phyloP scores from a whole-genome alignment of 2,329 filamentous ascomycete genomes.

The Alternaria brassicae region DNA sequence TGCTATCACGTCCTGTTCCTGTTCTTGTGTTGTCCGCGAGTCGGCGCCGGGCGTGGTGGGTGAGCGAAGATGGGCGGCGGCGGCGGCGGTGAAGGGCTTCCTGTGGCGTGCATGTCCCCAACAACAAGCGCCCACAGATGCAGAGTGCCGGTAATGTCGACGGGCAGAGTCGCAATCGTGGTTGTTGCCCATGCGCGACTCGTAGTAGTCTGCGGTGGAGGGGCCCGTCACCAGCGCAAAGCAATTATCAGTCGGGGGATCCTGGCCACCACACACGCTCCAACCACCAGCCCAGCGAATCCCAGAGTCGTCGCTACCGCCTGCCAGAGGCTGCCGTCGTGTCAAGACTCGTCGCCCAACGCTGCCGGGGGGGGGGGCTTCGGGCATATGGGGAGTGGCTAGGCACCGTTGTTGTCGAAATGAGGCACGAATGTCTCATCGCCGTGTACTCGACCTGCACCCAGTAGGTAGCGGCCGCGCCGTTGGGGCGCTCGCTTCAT shows the following conservation, averaged over 20 bases:
- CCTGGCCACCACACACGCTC: constrained; percentile 24
- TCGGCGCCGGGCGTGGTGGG: constrained; percentile 1
- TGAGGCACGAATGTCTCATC: constrained; percentile 12
- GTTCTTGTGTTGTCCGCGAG: constrained; percentile 1
- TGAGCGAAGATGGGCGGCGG: constrained; percentile 14
- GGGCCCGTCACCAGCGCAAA: constrained; percentile 34
- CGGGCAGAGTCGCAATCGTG: constrained; percentile 18
- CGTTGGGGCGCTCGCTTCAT: constrained; percentile 6
- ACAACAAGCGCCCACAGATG: constrained; percentile 10
- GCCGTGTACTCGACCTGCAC: constrained; percentile 4
- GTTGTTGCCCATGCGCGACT: constrained; percentile 32
- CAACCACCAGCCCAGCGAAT: constrained; percentile 24
- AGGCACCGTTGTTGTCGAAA: constrained; percentile 16
- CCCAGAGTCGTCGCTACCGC: constrained; percentile 14
- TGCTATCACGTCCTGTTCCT: neutral
- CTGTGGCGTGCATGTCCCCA: constrained; percentile 34
- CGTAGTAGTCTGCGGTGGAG: constrained; percentile 27
- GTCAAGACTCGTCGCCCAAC: constrained; percentile 9
- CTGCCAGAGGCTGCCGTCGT: constrained; percentile 7
- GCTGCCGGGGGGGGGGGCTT: constrained; percentile 10
- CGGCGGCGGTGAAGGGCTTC: constrained; percentile 22
- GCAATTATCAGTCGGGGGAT: constrained; percentile 39
- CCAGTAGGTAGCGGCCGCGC: constrained; percentile 18
- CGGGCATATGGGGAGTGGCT: constrained; percentile 22
- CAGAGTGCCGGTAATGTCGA: constrained; percentile 14